Percentiles rank a stretch among this genome's conserved stretches.
Evolutionary conservation across 1,284 basidiomycete species (phyloP).

Genomic region (Grifola frondosa): DNA sequence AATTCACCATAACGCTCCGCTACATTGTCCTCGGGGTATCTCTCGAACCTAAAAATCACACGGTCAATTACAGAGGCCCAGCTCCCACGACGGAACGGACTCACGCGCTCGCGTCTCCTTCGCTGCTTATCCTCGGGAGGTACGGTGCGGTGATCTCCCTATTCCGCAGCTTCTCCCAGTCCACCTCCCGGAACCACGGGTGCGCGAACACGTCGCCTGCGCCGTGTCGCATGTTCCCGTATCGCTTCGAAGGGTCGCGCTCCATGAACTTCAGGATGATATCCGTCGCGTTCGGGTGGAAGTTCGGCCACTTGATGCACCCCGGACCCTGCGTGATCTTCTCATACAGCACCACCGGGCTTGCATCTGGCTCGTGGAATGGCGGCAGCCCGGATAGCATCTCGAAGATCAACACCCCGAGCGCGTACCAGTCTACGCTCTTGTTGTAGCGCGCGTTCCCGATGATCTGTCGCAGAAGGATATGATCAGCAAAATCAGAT

Average conservation of each 20-base stretch:
- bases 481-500: constrained; percentile 6
- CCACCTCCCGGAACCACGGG: constrained; percentile 96
- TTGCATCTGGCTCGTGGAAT: constrained; percentile 66
- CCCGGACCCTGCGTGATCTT: constrained; percentile 78
- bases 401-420: constrained; percentile 96
- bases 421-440: constrained; percentile 97
- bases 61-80: no score
- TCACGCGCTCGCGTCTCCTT: constrained; percentile 90
- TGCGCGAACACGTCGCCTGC: constrained; percentile 95
- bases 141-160: constrained; percentile 97
- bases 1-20: constrained; percentile 56
- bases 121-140: constrained; percentile 81
- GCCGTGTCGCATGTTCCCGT: constrained; percentile 91
- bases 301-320: constrained; percentile 88
- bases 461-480: constrained; percentile 65
- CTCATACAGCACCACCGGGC: constrained; percentile 72
- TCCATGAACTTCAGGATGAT: constrained; percentile 91
- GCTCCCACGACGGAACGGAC: constrained; percentile 40
- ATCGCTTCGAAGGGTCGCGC: constrained; percentile 86
- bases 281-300: constrained; percentile 83
- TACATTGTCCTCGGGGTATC: constrained; percentile 72
- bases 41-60: constrained; percentile 59
- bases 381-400: constrained; percentile 91
- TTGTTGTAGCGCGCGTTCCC: constrained; percentile 95
- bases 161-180: constrained; percentile 84